Evolutionary conservation across 306 rosid species (phyloP), one percentile per base, ranked within the genome.

Genomic region (Rosa chinensis): DNA sequence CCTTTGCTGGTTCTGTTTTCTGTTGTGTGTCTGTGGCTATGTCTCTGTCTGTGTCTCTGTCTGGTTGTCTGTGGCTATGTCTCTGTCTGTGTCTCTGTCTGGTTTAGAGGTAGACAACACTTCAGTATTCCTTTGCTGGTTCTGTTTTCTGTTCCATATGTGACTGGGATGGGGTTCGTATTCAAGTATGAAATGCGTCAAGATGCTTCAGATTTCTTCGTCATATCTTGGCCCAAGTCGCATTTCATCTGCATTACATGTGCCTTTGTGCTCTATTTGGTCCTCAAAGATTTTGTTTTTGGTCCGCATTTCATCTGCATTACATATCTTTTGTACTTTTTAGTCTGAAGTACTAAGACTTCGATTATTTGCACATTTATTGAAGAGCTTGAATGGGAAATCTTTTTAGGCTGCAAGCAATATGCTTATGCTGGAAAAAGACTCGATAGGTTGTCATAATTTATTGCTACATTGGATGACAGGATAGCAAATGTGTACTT

Each of bases 401-500:
- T 28, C 23, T 18, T 8, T 52, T 52, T 5, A 73, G 66, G 66
- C 48, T 73, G 77, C n/a, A 37, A 73, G 64, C 48, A 68, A 40
- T 68, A 20, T 73, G 18, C 18, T 20, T 52, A 8, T 52, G 64
- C 28, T 50, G 76, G 55, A 49, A 40, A 74, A 21, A 32, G 76
- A 82, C 78, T 83, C 75, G 76, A 87, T 79, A 68, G 87, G 81
- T 80, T 80, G 73, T 86, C 86, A 71, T 92, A 79, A 88, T 85
- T 85, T 86, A 70, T 89, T 72, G 76, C 82, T 85, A 73, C 82
- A 82, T 87, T 87, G 85, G 77, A 87, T 92, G 91, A 84, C 97
- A 89, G 99, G 96, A 64, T 84, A 89, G 80, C 89, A 92, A 91
- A 85, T 92, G 90, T 89, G 67, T 86, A 77, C 90, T 92, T 89